A percentile compares a stretch with the other conserved stretches of the same genome.
Evolutionary conservation across 495 filamentous ascomycete species (phyloP).

Genomic region (Penicillium nucicola): DNA sequence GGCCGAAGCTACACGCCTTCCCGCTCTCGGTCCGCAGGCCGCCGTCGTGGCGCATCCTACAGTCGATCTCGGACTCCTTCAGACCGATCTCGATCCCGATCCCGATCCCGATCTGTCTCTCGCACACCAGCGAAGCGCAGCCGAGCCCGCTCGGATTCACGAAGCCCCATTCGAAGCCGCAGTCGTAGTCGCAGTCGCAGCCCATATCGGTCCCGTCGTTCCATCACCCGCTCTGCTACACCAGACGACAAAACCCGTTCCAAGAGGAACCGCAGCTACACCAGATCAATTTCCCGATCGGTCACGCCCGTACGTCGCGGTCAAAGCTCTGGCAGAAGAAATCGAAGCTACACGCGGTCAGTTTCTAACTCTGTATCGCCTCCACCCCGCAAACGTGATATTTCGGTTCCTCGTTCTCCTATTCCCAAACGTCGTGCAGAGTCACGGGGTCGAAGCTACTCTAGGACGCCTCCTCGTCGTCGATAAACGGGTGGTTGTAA

Average conservation of each 20-base stretch:
- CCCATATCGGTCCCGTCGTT: conserved; percentile 24
- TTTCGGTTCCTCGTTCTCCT: conserved; percentile 26
- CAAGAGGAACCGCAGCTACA: conserved; percentile 27
- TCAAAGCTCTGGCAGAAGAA: not conserved
- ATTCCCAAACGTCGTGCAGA: conserved; percentile 17
- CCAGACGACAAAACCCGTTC: conserved; percentile 15
- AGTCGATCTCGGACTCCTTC: conserved; percentile 27
- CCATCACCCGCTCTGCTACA: conserved; percentile 31
- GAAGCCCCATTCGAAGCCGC: conserved; percentile 25
- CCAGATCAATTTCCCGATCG: conserved; percentile 34
- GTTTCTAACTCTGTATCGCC: conserved; percentile 27
- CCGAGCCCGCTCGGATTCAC: conserved; percentile 29
- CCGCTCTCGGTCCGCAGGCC: conserved; percentile 34
- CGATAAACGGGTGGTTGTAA: conserved; percentile 3
- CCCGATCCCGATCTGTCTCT: conserved; percentile 20
- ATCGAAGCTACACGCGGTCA: conserved; percentile 15
- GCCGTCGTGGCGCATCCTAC: conserved; percentile 29
- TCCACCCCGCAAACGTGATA: conserved; percentile 19
- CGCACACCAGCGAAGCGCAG: conserved; percentile 26
- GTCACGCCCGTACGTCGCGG: conserved; percentile 29
- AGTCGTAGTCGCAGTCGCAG: conserved; percentile 27
- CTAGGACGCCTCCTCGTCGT: conserved; percentile 32
- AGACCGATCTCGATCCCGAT: conserved; percentile 12
- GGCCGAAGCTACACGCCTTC: conserved; percentile 37
- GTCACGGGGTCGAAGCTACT: conserved; percentile 23